phyloP scores from a whole-genome alignment of 495 filamentous ascomycete species.

The Hypomontagnella submonticulosa region DNA sequence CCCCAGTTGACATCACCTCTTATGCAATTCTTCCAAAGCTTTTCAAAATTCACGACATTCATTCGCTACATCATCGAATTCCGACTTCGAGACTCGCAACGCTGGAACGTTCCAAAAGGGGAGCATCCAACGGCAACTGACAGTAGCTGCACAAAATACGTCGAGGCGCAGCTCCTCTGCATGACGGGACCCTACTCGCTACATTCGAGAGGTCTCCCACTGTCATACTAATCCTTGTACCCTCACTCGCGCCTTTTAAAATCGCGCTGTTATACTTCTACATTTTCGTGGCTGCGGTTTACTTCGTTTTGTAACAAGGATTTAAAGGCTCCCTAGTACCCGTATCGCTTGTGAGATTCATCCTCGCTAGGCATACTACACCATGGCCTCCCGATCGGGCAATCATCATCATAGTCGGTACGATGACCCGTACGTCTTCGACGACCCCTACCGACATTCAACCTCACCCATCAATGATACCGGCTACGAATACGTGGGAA shows the following conservation, averaged over 20 bases:
- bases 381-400: conserved; percentile 44
- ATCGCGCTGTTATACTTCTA: conserved; percentile 17
- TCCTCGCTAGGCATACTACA: conserved; percentile 5
- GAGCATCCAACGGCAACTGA: conserved; percentile 11
- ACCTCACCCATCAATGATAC: conserved; percentile 38
- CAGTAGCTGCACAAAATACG: conserved; percentile 40
- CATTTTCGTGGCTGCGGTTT: conserved; percentile 8
- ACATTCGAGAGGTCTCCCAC: conserved; percentile 25
- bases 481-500: conserved; percentile 46
- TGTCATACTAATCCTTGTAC: conserved; percentile 17
- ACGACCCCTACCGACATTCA: conserved; percentile 46
- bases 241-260: conserved; percentile 33
- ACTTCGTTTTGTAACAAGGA: conserved; percentile 20
- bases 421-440: conserved; percentile 46
- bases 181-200: conserved; percentile 30
- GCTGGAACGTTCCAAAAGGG: conserved; percentile 28
- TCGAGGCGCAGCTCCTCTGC: conserved; percentile 43
- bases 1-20: conserved; percentile 42
- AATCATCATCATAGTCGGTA: conserved; percentile 38
- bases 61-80: conserved; percentile 35
- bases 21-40: conserved; percentile 23
- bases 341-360: conserved; percentile 8
- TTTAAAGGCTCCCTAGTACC: conserved; percentile 14
- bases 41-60: conserved; percentile 25
- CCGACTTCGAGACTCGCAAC: background rate